Evolutionary conservation across 148 eudicot species (phyloP).

Genomic region (Vaccinium darrowii): DNA sequence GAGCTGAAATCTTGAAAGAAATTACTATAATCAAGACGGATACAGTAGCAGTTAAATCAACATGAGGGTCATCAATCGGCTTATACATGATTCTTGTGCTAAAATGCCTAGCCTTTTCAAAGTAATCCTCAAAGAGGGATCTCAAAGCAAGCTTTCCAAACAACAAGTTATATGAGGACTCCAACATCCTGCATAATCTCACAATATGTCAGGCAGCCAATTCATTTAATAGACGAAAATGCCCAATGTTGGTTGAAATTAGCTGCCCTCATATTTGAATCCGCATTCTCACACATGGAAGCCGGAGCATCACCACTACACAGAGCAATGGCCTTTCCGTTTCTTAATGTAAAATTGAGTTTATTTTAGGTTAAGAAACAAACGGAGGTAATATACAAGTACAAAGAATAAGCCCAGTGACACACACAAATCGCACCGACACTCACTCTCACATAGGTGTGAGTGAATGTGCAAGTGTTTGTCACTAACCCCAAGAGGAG

Average conservation of each 20-base stretch:
- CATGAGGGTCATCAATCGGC: constrained; percentile 93
- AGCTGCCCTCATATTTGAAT: neutral
- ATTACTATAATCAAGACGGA: constrained; percentile 32
- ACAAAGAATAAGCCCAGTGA: neutral
- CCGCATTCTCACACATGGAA: neutral
- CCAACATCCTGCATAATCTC: constrained; percentile 73
- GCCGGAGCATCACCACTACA: neutral
- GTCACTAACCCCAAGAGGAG: neutral
- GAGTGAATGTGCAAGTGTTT: neutral
- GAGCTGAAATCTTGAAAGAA: constrained; percentile 2
- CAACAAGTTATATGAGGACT: constrained; percentile 78
- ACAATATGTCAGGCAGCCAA: neutral
- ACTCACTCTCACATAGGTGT: neutral
- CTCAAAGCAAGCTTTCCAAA: constrained; percentile 90
- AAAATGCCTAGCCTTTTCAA: constrained; percentile 79
- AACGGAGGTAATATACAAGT: neutral
- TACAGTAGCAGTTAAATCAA: constrained; percentile 93
- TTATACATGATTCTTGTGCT: constrained; percentile 81
- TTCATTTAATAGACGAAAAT: neutral
- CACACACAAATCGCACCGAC: neutral
- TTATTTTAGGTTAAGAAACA: neutral
- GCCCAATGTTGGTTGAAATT: neutral
- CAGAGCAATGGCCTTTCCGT: neutral
- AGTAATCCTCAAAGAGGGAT: constrained; percentile 90
- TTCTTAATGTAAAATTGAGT: neutral